Base-by-base conservation (phyloP, 208 protist genomes). In the Acanthamoeba culbertsoni region DNA sequence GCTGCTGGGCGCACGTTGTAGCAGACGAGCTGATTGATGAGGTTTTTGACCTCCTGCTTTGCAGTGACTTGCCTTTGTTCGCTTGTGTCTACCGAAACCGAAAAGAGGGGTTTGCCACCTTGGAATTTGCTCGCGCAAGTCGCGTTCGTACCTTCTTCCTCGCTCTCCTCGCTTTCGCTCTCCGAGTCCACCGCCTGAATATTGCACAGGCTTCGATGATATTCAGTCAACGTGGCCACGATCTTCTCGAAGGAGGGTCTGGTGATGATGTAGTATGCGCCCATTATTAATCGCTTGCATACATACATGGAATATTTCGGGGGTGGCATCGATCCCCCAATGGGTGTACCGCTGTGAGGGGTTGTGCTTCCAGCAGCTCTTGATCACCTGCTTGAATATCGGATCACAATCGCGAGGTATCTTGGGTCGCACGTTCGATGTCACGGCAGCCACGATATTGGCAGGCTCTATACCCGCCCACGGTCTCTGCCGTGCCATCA, bases 201-300 rank as follows among this genome's bases (percentile, higher is more conserved):
- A n/a, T n/a, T n/a, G n/a, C n/a, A n/a, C n/a, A n/a, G n/a, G n/a
- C n/a, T n/a, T n/a, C n/a, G n/a, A n/a, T n/a, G n/a, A 35, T 92
- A 79, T 14, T 92, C 63, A 0, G 33, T 33, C 26, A 92, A 62
- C 35, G 28, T 77, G 45, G 48, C n/a, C 12, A 79, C 62, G 5
- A 92, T 79, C 88, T 92, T 62, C 8, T 92, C 88, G 43, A 92
- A 92, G 18, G 88, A n/a, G 2, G 88, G 88, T n/a, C 84, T 91
- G 42, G 6, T 12, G 43, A n/a, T 33, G 28, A 79, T n/a, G 53
- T 10, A 55, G 43, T 23, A 89, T 23, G 20, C 18, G 28, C 35
- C 10, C 18, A 62, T 26, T 28, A 88, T 16, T 16, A 42, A 86
- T 55, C 12, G 8, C 12, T 55, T 8, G 48, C 48, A 0, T 26